phyloP scores from a whole-genome alignment of 208 protist genomes.

The Zelonia costaricensis region DNA sequence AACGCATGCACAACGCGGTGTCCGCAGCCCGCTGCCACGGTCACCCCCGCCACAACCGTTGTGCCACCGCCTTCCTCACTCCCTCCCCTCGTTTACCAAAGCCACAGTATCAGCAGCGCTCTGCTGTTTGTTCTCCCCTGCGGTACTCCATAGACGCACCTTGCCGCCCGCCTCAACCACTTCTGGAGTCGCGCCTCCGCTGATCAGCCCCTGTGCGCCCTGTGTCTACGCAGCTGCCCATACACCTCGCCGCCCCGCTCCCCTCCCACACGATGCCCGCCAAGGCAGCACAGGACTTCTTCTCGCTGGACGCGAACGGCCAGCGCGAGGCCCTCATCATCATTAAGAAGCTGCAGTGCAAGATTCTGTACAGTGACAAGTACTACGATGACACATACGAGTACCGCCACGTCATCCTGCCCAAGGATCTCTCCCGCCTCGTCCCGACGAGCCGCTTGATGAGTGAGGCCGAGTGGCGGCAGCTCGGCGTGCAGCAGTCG shows the following conservation, averaged over 20 bases:
- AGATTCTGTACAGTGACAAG: constrained; percentile 97
- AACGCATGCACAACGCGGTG: too few species aligned
- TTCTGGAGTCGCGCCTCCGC: too few species aligned
- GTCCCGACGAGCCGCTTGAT: constrained; percentile 93
- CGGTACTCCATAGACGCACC: too few species aligned
- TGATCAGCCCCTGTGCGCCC: too few species aligned
- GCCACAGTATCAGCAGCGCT: too few species aligned
- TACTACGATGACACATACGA: constrained; percentile 96
- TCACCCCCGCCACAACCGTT: too few species aligned
- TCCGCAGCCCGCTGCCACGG: too few species aligned
- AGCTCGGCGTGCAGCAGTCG: constrained; percentile 97
- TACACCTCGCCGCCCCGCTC: constrained; percentile 9
- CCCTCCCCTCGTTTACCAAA: too few species aligned
- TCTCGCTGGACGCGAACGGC: constrained; percentile 71
- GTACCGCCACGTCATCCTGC: constrained; percentile 98
- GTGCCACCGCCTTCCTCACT: too few species aligned
- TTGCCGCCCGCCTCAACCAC: too few species aligned
- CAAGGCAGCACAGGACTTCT: constrained; percentile 69
- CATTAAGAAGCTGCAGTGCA: constrained; percentile 85
- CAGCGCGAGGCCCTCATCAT: constrained; percentile 71
- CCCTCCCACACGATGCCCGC: constrained; percentile 25
- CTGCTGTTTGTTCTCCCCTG: too few species aligned
- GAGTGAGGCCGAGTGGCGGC: constrained; percentile 96
- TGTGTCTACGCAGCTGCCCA: not conserved
- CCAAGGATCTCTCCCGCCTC: constrained; percentile 93